Base-by-base conservation (phyloP, 176 grass and related monocot species). In the Zea luxurians region DNA sequence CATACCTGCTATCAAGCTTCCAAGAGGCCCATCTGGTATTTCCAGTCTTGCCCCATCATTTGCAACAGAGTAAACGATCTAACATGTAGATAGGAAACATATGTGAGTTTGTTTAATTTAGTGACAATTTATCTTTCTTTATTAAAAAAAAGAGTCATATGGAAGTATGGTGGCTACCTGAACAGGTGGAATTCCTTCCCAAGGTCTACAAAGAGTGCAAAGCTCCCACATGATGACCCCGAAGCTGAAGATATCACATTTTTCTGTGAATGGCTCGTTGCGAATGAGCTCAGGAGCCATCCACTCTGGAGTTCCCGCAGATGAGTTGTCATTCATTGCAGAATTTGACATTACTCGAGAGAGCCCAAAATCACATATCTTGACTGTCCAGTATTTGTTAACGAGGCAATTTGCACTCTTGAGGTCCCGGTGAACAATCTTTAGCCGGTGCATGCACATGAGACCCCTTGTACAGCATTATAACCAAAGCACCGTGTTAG, bases 141-240 rank as follows among this genome's bases (percentile, higher is more conserved):
- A 7, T 77, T 13, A 62, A 37, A 61, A 37, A 61, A 9, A 50
- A 2, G 50, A 48, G 18, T 10, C n/a, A 48, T 80, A 48, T 80
- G 48, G 36, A 80, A 82, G 6, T 37, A 80, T 85, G 47, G 9
- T 38, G 6, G 53, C 80, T 86, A 94, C 96, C 83, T 99, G 96
- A 84, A 93, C 96, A 59, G 96, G 70, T 60, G 89, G 88, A 73
- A 85, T 82, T 75, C 96, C 91, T 85, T 88, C 90, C 92, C 96
- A 95, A 71, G 96, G 96, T 16, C 90, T 91, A 85, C 75, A 87
- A 3, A 99, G 88, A 81, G 96, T 95, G 68, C 96, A 99, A 77
- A 99, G 96, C 48, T 99, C 96, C 96, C 96, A 99, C 90, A 99
- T 99, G 78, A 99, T 99, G 27, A 99, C 96, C 20, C 96, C 96